These are phyloP conservation scores for Saccharomyces hybrid DNA, from an alignment of 1,139 yeast species.

Conservation along the genomic window DNA sequence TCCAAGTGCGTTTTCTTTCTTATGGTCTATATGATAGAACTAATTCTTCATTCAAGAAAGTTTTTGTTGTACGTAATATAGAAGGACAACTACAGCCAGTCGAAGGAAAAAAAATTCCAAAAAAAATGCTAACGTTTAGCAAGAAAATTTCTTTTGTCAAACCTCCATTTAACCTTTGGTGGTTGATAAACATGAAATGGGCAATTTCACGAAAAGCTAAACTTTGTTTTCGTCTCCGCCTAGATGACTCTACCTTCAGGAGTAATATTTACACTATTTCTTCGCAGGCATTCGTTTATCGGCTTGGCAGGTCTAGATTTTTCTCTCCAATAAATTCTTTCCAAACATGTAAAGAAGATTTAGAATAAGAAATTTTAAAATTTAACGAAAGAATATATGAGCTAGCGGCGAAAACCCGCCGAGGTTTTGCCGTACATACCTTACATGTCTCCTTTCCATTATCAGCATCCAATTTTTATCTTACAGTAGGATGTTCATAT, in stretches of 20 bases:
- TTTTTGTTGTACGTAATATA: not conserved
- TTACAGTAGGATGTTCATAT: not conserved
- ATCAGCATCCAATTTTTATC: not conserved
- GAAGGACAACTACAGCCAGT: not conserved
- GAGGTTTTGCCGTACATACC: not conserved
- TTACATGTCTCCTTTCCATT: not conserved
- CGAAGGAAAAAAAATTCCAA: not conserved
- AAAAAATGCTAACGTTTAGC: not conserved
- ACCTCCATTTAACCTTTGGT: not conserved
- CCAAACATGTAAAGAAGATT: not conserved
- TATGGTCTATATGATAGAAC: not conserved
- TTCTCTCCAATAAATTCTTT: not conserved
- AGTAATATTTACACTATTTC: not conserved
- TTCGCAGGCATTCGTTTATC: constrained; percentile 1
- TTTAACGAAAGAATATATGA: not conserved
- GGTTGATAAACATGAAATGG: not conserved
- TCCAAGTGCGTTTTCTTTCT: not conserved
- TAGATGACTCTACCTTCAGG: not conserved
- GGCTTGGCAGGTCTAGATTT: constrained; percentile 1
- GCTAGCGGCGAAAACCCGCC: not conserved
- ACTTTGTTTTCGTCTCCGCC: constrained; percentile 1
- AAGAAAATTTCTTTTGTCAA: not conserved
- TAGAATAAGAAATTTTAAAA: not conserved
- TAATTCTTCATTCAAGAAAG: not conserved
- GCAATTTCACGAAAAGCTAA: not conserved